phyloP scores from a whole-genome alignment of 108 stramenopile genomes.

The Thalassiosira profunda region DNA sequence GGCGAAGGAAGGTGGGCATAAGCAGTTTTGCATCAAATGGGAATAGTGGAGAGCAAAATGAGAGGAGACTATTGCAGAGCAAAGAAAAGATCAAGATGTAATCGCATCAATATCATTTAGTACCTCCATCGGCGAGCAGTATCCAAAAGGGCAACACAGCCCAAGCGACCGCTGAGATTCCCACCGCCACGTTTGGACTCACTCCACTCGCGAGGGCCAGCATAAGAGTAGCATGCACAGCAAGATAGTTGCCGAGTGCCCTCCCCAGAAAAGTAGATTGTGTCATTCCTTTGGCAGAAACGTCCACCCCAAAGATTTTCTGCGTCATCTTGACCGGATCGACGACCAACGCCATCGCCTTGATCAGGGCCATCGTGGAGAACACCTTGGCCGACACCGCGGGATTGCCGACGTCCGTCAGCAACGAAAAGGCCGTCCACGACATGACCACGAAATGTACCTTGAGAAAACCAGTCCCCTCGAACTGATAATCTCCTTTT shows the following conservation, averaged over 20 bases:
- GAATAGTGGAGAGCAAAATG: no score
- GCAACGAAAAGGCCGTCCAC: constrained; percentile 24
- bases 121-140: no score
- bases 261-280: neutral
- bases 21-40: no score
- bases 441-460: constrained; percentile 10
- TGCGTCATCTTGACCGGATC: constrained; percentile 20
- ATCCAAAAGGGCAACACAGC: neutral
- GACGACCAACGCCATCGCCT: constrained; percentile 3
- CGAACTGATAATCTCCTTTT: constrained; percentile 6
- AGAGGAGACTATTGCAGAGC: no score
- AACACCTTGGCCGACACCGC: constrained; percentile 15
- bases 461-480: constrained; percentile 13
- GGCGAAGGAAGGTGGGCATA: no score
- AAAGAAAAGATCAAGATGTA: no score
- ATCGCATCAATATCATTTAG: no score
- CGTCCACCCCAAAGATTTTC: constrained; percentile 18
- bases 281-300: constrained; percentile 1
- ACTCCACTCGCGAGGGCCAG: constrained; percentile 6
- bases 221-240: constrained; percentile 10
- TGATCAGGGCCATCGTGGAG: constrained; percentile 22
- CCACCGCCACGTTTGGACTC: neutral
- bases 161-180: constrained; percentile 1
- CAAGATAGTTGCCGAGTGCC: constrained; percentile 8
- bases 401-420: constrained; percentile 12